phyloP scores from a whole-genome alignment of 2,329 filamentous ascomycete species.

The Claviceps sp. region DNA sequence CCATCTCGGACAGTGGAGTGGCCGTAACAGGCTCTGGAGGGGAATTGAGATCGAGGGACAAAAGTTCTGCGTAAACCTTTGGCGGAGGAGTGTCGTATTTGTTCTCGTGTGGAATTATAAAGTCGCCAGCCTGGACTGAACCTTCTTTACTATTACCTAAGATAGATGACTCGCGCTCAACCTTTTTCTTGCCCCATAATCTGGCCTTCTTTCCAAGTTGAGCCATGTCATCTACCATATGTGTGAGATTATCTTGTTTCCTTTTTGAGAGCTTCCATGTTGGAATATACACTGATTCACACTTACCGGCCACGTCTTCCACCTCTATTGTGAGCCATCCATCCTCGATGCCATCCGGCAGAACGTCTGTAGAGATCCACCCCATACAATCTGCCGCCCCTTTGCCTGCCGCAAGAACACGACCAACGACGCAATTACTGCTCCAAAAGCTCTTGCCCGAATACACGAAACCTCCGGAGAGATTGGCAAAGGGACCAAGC shows the following conservation, averaged over 20 bases:
- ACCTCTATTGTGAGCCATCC: constrained; percentile 48
- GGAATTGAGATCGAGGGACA: constrained; percentile 34
- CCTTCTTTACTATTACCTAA: constrained; percentile 42
- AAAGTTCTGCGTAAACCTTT: constrained; percentile 33
- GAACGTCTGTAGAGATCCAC: constrained; percentile 50
- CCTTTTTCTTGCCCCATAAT: constrained; percentile 44
- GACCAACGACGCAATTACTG: constrained; percentile 49
- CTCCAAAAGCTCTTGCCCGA: constrained; percentile 55
- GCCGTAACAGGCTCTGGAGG: constrained; percentile 30
- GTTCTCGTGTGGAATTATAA: constrained; percentile 46
- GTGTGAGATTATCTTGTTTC: neutral
- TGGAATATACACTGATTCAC: neutral
- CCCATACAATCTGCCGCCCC: constrained; percentile 54
- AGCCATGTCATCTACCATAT: constrained; percentile 30
- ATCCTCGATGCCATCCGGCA: constrained; percentile 35
- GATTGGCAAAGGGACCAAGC: constrained; percentile 46
- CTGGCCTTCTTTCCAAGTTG: constrained; percentile 41
- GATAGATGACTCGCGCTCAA: constrained; percentile 48
- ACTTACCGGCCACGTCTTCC: constrained; percentile 37
- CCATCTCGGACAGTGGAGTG: constrained; percentile 29
- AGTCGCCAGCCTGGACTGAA: constrained; percentile 45
- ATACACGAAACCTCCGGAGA: constrained; percentile 53
- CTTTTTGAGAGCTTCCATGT: neutral
- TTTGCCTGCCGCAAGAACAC: constrained; percentile 48
- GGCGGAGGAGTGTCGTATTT: constrained; percentile 35